These are phyloP conservation scores for Dioscorea cayenensis DNA, from an alignment of 116 monocot species.

Conservation along the genomic window DNA sequence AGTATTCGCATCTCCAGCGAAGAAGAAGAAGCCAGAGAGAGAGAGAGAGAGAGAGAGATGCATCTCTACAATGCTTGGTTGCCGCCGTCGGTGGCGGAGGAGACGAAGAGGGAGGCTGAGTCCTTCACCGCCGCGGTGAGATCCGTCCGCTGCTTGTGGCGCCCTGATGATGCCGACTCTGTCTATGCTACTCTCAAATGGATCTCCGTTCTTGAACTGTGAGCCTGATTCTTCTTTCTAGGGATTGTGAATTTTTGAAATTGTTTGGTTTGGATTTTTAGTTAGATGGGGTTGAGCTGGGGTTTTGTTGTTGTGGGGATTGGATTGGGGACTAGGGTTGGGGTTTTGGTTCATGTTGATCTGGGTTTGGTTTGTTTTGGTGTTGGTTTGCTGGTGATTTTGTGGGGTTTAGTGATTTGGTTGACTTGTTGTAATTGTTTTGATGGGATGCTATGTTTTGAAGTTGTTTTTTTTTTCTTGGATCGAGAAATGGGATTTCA, in stretches of 20 bases:
- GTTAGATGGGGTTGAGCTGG: not conserved
- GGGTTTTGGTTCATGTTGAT: not conserved
- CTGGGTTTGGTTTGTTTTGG: not conserved
- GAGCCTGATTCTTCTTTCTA: conserved; percentile 12
- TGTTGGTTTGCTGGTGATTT: not conserved
- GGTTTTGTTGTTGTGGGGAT: not conserved
- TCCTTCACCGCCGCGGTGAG: conserved; percentile 60
- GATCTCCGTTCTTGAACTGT: conserved; percentile 86
- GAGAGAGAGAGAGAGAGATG: conserved; percentile 37
- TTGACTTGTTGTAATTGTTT: not conserved
- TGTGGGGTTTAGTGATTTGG: not conserved
- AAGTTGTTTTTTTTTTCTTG: not conserved
- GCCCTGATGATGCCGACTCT: conserved; percentile 72
- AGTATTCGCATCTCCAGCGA: not conserved
- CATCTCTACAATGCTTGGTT: conserved; percentile 98
- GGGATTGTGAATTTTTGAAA: not conserved
- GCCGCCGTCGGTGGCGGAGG: conserved; percentile 70
- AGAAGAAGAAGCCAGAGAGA: not conserved
- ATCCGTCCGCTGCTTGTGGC: conserved; percentile 51
- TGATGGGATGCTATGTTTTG: not conserved
- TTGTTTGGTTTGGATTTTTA: not conserved
- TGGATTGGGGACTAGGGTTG: not conserved
- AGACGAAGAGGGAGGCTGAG: conserved; percentile 59
- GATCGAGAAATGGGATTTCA: not conserved
- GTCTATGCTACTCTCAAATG: conserved; percentile 85